Conservation (phyloP, 805 yeast species). For the Komagataella kurtzmanii region DNA sequence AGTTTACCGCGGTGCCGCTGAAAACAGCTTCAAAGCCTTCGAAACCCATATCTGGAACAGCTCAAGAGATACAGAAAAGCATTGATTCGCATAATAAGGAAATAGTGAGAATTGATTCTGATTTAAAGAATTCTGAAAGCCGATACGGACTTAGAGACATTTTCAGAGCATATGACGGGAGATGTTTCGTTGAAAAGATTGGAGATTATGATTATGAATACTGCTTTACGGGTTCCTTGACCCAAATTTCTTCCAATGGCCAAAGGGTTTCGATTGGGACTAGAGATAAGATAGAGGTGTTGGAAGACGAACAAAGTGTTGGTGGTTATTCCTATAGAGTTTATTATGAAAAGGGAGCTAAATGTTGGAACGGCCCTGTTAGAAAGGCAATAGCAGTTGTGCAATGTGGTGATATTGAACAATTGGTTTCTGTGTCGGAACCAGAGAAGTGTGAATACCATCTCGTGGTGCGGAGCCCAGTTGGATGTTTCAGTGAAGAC, state of each 20-base stretch:
- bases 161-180: conserved; percentile 39
- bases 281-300: conserved; percentile 1
- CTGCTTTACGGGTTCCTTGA: conserved; percentile 40
- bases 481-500: conserved; percentile 22
- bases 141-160: conserved; percentile 53
- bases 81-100: background rate
- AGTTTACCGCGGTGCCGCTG: background rate
- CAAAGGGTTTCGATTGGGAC: conserved; percentile 38
- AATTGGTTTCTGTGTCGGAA: conserved; percentile 60
- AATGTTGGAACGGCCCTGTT: conserved; percentile 91
- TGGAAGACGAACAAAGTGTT: conserved; percentile 5
- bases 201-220: conserved; percentile 65
- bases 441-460: conserved; percentile 80
- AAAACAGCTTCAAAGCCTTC: background rate
- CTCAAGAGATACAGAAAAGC: background rate
- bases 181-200: conserved; percentile 31
- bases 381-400: conserved; percentile 56
- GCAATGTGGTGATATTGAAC: conserved; percentile 49
- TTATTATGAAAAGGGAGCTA: conserved; percentile 46
- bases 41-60: background rate
- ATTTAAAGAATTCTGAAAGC: conserved; percentile 10
- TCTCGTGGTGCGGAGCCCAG: conserved; percentile 32
- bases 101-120: conserved; percentile 1
- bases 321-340: conserved; percentile 6
- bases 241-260: conserved; percentile 37